Base-by-base conservation (phyloP, 768 basidiomycete species). In the Phlegmacium glaucopus region DNA sequence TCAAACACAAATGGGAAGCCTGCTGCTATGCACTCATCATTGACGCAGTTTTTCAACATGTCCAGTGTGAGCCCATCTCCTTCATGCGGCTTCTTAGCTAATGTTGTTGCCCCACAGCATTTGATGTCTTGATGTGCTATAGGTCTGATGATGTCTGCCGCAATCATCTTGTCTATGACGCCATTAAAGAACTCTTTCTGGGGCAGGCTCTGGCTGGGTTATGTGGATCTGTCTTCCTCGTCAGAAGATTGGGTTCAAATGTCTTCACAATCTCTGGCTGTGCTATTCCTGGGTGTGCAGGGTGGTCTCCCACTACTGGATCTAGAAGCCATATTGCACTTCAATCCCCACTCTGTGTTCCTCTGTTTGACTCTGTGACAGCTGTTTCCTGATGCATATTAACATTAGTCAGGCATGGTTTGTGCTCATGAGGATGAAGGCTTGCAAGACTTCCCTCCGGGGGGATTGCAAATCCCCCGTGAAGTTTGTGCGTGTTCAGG, bases 81-180 rank as follows among this genome's bases (percentile, higher is more conserved):
- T 1, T 65, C 55, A 18, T 69, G 64, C 3, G 59, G 64, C 36
- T 76, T 75, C 42, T 68, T 59, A 0, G 67, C 67, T 0, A 77
- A 56, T 0, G 57, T 66, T 0, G 61, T 3, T 57, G 63, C 3
- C 59, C 53, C 0, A 67, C 55, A 25, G 36, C 65, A 70, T 29
- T 66, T 65, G n/a, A 72, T 67, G 1, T 67, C 54, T 0, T 53
- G 28, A 3, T 64, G 63, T 10, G 53, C 29, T 10, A 65, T 62
- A 2, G 43, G 52, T 22, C 49, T 48, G 6, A 75, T 65, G 3
- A 75, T 60, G 0, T 64, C 71, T 1, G 69, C 69, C 2, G 38
- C 49, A 6, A 61, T 32, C 60, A 77, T 63, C 16, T 66, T 57
- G n/a, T 71, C 63, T 1, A 76, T 47, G 18, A 58, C 59, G 7